Percentiles rank a stretch among this genome's conserved stretches.
Evolutionary conservation across 371 early-diverging fungal species (phyloP).

Genomic region (Umbelopsis sp.): DNA sequence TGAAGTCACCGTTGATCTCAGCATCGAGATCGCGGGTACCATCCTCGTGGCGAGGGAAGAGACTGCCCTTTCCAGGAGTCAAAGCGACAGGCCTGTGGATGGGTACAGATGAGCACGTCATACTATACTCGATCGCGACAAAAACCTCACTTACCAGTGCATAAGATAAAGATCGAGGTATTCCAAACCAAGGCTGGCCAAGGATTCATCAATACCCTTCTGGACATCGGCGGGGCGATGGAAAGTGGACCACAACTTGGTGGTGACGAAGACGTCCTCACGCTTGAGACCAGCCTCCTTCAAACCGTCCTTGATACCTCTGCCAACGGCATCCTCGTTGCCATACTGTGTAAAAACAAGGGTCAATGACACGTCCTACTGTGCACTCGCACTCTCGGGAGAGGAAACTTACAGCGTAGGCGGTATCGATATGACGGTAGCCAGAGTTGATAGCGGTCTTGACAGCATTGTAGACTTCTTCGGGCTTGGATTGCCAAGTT

Average conservation of each 20-base stretch:
- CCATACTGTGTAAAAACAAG: constrained; percentile 39
- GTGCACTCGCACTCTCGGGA: background rate
- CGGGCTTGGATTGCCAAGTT: constrained; percentile 56
- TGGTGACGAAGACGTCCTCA: constrained; percentile 84
- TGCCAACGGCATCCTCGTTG: constrained; percentile 71
- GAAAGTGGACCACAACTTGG: constrained; percentile 81
- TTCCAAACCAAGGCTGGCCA: constrained; percentile 59
- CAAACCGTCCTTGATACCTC: constrained; percentile 50
- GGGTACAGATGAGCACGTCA: background rate
- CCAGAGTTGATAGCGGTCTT: constrained; percentile 46
- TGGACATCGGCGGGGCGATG: constrained; percentile 54
- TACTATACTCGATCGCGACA: background rate
- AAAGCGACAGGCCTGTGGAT: constrained; percentile 41
- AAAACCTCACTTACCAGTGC: constrained; percentile 47
- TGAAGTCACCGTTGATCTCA: constrained; percentile 30
- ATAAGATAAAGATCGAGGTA: constrained; percentile 75
- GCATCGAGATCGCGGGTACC: constrained; percentile 31
- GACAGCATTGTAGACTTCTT: constrained; percentile 42
- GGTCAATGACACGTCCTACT: background rate
- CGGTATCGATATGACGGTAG: constrained; percentile 64
- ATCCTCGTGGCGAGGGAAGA: constrained; percentile 30
- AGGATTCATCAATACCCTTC: constrained; percentile 50
- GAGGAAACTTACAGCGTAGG: constrained; percentile 40
- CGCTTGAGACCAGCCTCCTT: constrained; percentile 57
- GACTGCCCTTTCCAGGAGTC: constrained; percentile 22